Evolutionary conservation across 2,329 filamentous ascomycete species (phyloP), one percentile per base, ranked within the genome.

Genomic region (Diaporthe humulicola): DNA sequence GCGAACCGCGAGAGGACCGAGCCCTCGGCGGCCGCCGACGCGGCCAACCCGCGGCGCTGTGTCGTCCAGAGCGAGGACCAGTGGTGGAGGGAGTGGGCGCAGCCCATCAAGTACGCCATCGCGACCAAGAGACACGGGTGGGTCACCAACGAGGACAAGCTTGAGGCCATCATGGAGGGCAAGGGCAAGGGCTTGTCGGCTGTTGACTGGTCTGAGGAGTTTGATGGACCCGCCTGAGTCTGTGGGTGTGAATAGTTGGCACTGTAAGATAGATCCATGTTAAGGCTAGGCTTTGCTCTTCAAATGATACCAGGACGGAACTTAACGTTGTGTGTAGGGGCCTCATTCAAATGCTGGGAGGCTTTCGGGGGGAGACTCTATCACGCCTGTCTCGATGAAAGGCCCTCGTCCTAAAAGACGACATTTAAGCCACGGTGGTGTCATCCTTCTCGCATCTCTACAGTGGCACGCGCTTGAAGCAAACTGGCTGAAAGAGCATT

Each of bases 1-100:
- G 89, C 89, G 2, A 88, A 87, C 76, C 82, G 84, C 4, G 83
- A 80, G 78, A 86, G 81, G 77, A 88, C 83, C 52, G 87, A 87
- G 76, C 79, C 76, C n/a, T 85, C 80, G 17, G 56, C 57, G 40
- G 57, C 54, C 36, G 30, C 22, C 33, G 64, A 38, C 9, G 28
- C 17, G 9, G 71, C 19, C 36, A 42, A 28, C 50, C 38, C 42
- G 28, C 84, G 87, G 66, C 81, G 80, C 70, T 90, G 85, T 77
- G 83, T 84, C 4, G 88, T 90, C n/a, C 88, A 90, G 80, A 88
- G 85, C 74, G 89, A 91, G 80, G 88, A 89, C 79, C 84, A 83
- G 3, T 91, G 89, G 89, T 91, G 88, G 86, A 82, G 83, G 67
- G 86, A 88, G 77, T 89, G 87, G 87, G 85, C 81, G 73, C 85